A percentile compares a stretch with the other conserved stretches of the same genome.
Conservation (phyloP, 805 yeast genomes). For the Ogataea methanolica region DNA sequence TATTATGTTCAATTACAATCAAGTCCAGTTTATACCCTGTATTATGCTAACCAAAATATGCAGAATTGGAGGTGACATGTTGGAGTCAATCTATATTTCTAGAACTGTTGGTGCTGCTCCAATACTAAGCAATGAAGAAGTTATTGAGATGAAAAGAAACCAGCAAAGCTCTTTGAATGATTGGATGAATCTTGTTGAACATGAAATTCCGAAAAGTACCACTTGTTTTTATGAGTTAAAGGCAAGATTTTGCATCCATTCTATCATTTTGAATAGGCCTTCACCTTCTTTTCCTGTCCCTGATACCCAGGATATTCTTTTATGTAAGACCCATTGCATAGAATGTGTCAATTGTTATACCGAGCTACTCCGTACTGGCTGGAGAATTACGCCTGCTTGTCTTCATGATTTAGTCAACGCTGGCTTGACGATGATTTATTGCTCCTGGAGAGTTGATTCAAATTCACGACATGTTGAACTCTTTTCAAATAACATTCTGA, state of each 20-base stretch:
- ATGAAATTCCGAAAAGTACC: slow-evolving; percentile 12
- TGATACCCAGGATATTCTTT: slow-evolving; percentile 7
- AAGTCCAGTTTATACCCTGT: slow-evolving; percentile 18
- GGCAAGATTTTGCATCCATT: slow-evolving; percentile 15
- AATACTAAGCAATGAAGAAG: slow-evolving; percentile 13
- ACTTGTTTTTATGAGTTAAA: slow-evolving; percentile 18
- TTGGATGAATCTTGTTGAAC: slow-evolving; percentile 18
- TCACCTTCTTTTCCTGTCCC: slow-evolving; percentile 23
- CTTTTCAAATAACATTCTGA: slow-evolving; percentile 10
- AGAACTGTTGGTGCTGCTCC: slow-evolving; percentile 19
- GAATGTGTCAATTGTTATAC: slow-evolving; percentile 13
- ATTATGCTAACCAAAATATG: slow-evolving; percentile 16
- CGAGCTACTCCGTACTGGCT: slow-evolving; percentile 9
- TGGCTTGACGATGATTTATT: slow-evolving; percentile 21
- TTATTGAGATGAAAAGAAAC: slow-evolving; percentile 6
- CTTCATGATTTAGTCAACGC: slow-evolving; percentile 18
- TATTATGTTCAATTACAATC: slow-evolving; percentile 5
- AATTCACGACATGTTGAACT: slow-evolving; percentile 9
- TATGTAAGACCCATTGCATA: slow-evolving; percentile 17
- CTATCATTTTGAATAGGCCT: slow-evolving; percentile 20
- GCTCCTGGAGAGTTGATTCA: slow-evolving; percentile 21
- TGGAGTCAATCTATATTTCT: slow-evolving; percentile 22
- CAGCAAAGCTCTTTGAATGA: slow-evolving; percentile 12
- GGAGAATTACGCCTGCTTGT: slow-evolving; percentile 16
- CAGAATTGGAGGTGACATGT: slow-evolving; percentile 19